Base-by-base conservation (phyloP, 257 asterid genomes). In the Buddleja alternifolia region DNA sequence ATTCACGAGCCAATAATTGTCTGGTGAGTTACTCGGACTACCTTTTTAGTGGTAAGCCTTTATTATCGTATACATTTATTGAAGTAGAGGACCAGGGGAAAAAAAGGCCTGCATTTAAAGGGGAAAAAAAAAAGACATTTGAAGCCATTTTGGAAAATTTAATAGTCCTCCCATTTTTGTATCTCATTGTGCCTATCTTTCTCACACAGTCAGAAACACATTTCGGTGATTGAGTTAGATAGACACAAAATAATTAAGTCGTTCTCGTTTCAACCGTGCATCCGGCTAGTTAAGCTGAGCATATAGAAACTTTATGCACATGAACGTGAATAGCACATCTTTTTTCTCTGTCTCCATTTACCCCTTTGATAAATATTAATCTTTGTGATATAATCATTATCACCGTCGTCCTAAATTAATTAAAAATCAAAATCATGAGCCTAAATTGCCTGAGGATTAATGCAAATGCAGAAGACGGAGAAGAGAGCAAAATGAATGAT, bases 391-490 rank as follows among this genome's bases (percentile, higher is more conserved):
- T 57, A 5, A 7, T 8, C 23, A 29, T 56, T 37, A 4, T 15
- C n/a, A 17, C 5, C 6, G 1, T 17, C 7, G 7, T 56, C 10
- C 3, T 6, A 24, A 25, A 5, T 40, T 4, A 7, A 11, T 23
- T 8, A 29, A 29, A 29, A 6, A 61, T 11, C 8, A 14, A 6
- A 65, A 48, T 5, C 4, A 55, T 54, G 66, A 41, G 66, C 14
- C 66, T 41, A 1, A 56, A 55, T 25, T 55, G 73, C 57, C 25
- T 68, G 57, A 44, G 7, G 66, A 32, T 7, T 14, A 8, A n/a
- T n/a, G n/a, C 11, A 9, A 44, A n/a, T 48, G 21, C 70, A 40
- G 70, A 71, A 21, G 66, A 72, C 29, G 60, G 45, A 9, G 34
- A 40, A 11, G 23, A 45, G 7, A 36, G 16, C 8, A 14, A 40